Evolutionary conservation across 176 grass and related monocot species (phyloP).

Genomic region (Phoenix dactylifera): DNA sequence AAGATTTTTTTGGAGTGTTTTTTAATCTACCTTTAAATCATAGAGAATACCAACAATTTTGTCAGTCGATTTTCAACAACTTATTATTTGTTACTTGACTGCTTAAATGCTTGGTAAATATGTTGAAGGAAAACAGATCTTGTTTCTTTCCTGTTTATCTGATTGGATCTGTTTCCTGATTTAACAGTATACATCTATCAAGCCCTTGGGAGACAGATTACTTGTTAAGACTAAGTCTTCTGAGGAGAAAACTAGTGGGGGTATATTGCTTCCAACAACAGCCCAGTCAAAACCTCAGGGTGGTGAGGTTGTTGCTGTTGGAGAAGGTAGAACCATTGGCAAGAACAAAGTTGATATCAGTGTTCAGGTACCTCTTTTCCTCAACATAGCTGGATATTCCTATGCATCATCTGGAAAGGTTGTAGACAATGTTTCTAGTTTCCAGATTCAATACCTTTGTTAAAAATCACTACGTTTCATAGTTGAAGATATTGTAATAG

Average conservation of each 20-base stretch:
- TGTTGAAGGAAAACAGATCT: background rate
- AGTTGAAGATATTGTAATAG: too few species aligned
- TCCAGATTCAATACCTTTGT: too few species aligned
- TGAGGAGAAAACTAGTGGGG: constrained; percentile 23
- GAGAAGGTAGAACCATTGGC: constrained; percentile 20
- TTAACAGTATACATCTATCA: constrained; percentile 17
- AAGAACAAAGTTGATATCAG: constrained; percentile 13
- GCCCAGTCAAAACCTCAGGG: constrained; percentile 25
- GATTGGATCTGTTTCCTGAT: background rate
- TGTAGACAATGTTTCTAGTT: too few species aligned
- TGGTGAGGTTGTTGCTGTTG: constrained; percentile 24
- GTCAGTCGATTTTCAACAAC: too few species aligned
- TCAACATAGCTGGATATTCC: background rate
- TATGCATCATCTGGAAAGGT: too few species aligned
- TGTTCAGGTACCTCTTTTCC: constrained; percentile 14
- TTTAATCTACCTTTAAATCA: background rate
- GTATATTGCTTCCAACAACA: constrained; percentile 20
- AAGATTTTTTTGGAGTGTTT: too few species aligned
- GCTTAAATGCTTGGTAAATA: background rate
- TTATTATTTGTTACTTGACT: background rate
- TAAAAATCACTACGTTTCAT: too few species aligned
- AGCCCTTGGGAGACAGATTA: constrained; percentile 15
- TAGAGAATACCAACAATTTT: too few species aligned
- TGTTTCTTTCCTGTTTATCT: constrained; percentile 4
- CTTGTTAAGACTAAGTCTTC: constrained; percentile 19